phyloP scores from a whole-genome alignment of 1,284 basidiomycete species.

The Xerocomus amazonicus region DNA sequence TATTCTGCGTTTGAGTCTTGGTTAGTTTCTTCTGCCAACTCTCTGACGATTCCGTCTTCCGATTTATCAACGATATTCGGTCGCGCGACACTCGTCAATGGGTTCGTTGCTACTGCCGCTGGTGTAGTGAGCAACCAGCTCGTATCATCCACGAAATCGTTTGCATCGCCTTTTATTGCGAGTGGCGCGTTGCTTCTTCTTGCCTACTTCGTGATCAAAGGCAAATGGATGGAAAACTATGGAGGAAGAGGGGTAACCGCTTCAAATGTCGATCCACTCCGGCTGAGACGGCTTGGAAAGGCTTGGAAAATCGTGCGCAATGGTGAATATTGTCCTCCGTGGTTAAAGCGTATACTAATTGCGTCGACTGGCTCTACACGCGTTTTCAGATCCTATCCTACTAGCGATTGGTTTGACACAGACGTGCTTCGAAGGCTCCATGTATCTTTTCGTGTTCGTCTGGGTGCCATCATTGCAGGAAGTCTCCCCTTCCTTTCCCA shows the following conservation, averaged over 20 bases:
- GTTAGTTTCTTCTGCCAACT: constrained; percentile 60
- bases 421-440: constrained; percentile 76
- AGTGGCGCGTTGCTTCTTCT: constrained; percentile 54
- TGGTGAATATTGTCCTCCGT: constrained; percentile 38
- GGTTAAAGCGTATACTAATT: constrained; percentile 1
- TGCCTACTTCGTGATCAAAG: constrained; percentile 54
- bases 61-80: constrained; percentile 70
- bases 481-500: constrained; percentile 36
- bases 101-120: constrained; percentile 62
- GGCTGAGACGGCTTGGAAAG: constrained; percentile 49
- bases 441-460: constrained; percentile 80
- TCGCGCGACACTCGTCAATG: constrained; percentile 67
- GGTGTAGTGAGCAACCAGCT: constrained; percentile 64
- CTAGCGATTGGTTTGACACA: constrained; percentile 69
- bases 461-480: constrained; percentile 76
- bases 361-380: not conserved
- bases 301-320: constrained; percentile 57
- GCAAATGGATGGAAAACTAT: constrained; percentile 66
- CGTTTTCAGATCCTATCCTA: constrained; percentile 47
- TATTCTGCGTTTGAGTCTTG: constrained; percentile 75
- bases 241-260: constrained; percentile 40
- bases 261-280: constrained; percentile 40
- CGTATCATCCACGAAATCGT: constrained; percentile 46
- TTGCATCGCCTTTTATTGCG: constrained; percentile 61
- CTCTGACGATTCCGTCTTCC: constrained; percentile 46